Conservation (phyloP, 1,284 basidiomycete genomes). For the Tausonia pullulans region DNA sequence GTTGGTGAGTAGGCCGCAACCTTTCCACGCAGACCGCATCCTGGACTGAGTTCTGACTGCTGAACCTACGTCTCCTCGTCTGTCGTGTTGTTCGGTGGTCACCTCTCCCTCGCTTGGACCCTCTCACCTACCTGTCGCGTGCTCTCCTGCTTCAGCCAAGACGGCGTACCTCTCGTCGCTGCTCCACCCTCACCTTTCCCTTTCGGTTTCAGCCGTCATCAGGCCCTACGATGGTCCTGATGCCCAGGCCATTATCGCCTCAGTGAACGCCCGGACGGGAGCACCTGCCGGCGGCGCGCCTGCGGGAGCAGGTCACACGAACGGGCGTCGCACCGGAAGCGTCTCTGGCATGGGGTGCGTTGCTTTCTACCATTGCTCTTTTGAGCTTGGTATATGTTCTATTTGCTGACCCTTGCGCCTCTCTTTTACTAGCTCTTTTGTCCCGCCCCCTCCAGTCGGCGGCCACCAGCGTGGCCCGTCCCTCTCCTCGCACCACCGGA, state of each 20-base stretch:
- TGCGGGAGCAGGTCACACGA: background rate
- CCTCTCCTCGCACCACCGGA: constrained; percentile 3
- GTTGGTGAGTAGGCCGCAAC: constrained; percentile 32
- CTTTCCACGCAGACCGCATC: background rate
- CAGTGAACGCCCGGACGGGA: constrained; percentile 7
- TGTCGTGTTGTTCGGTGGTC: background rate
- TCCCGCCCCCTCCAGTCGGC: background rate
- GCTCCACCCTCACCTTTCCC: constrained; percentile 64
- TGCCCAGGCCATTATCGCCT: constrained; percentile 66
- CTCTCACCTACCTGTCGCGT: background rate
- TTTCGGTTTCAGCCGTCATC: constrained; percentile 54
- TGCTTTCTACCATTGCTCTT: background rate
- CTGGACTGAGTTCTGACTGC: background rate
- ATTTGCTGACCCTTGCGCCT: background rate
- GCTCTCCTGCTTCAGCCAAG: constrained; percentile 50
- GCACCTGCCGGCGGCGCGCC: too few species aligned
- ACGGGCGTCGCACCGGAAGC: background rate
- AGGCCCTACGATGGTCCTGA: constrained; percentile 90
- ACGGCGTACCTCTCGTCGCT: constrained; percentile 84
- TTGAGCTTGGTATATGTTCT: background rate
- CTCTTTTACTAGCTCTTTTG: background rate
- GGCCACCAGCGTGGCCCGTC: background rate
- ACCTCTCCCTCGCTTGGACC: constrained; percentile 2
- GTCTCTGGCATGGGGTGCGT: background rate
- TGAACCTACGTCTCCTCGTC: background rate